phyloP scores from a whole-genome alignment of 1,139 yeast species.

The Sugiyamaella xylanicola region DNA sequence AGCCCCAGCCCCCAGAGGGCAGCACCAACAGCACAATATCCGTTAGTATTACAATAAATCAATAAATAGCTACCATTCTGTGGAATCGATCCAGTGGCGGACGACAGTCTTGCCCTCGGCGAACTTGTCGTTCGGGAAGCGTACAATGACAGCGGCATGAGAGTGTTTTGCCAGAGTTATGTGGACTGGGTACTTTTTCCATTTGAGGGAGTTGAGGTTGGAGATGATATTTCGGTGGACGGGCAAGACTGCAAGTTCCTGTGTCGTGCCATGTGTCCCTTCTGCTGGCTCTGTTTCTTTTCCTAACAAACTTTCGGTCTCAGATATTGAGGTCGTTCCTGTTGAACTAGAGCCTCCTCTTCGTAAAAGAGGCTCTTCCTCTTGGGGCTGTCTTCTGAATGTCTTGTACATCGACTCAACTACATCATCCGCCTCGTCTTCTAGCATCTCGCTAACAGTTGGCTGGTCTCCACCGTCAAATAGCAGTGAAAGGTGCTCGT shows the following conservation, averaged over 20 bases:
- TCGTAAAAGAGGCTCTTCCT: neutral
- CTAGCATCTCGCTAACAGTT: conserved; percentile 36
- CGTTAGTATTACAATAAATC: neutral
- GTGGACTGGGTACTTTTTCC: conserved; percentile 73
- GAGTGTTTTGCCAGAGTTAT: conserved; percentile 66
- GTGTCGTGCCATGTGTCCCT: conserved; percentile 14
- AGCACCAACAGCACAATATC: neutral
- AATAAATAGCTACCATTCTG: conserved; percentile 6
- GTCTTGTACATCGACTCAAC: conserved; percentile 45
- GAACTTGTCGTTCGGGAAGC: conserved; percentile 54
- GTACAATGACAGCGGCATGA: conserved; percentile 80
- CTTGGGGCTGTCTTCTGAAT: conserved; percentile 27
- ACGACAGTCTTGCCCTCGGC: conserved; percentile 72
- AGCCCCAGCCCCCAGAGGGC: neutral
- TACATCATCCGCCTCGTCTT: conserved; percentile 58
- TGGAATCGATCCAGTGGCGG: conserved; percentile 58
- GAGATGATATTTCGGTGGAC: conserved; percentile 56
- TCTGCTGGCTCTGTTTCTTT: conserved; percentile 16
- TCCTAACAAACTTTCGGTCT: no score
- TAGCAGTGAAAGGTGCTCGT: conserved; percentile 20
- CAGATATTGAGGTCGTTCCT: no score
- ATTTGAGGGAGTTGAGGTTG: conserved; percentile 58
- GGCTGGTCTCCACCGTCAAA: conserved; percentile 23
- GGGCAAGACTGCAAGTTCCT: conserved; percentile 1
- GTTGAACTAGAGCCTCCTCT: neutral